These are phyloP conservation scores for Cylindricascospora bacillispora DNA, from an alignment of 1,139 yeast genomes.

Conservation along the genomic window DNA sequence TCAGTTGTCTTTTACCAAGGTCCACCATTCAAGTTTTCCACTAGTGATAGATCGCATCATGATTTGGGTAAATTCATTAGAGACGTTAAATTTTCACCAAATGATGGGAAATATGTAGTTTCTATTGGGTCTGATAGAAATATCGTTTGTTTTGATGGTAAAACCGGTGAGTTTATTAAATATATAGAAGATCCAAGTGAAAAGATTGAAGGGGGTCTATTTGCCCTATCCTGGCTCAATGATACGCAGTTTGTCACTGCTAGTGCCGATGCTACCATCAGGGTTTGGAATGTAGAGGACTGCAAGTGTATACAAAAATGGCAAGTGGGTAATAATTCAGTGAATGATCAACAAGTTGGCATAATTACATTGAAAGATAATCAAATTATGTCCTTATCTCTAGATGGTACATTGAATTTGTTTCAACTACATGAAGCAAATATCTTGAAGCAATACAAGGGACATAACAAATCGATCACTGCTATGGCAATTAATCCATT, in stretches of 20 bases:
- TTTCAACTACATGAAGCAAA: conserved; percentile 18
- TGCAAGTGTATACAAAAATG: conserved; percentile 34
- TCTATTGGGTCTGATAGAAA: conserved; percentile 80
- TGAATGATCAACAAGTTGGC: conserved; percentile 70
- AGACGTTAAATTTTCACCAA: conserved; percentile 75
- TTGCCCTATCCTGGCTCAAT: conserved; percentile 62
- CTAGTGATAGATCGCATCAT: conserved; percentile 63
- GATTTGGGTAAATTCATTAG: conserved; percentile 51
- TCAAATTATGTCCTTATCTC: conserved; percentile 51
- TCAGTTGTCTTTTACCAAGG: conserved; percentile 79
- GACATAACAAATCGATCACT: conserved; percentile 79
- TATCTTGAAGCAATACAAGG: conserved; percentile 40
- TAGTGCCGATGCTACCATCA: conserved; percentile 70
- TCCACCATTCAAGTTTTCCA: conserved; percentile 82
- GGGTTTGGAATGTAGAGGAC: conserved; percentile 42
- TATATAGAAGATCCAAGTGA: conserved; percentile 44
- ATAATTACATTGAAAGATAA: conserved; percentile 50
- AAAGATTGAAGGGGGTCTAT: conserved; percentile 52
- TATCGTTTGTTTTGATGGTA: conserved; percentile 74
- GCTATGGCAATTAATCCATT: conserved; percentile 32
- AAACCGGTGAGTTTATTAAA: conserved; percentile 60
- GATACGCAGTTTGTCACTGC: conserved; percentile 57
- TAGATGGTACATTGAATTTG: conserved; percentile 54
- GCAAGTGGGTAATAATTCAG: conserved; percentile 29
- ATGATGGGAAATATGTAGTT: conserved; percentile 53